Base-by-base conservation (phyloP, 2,329 filamentous ascomycete species). In the Aspergillus udagawae region DNA sequence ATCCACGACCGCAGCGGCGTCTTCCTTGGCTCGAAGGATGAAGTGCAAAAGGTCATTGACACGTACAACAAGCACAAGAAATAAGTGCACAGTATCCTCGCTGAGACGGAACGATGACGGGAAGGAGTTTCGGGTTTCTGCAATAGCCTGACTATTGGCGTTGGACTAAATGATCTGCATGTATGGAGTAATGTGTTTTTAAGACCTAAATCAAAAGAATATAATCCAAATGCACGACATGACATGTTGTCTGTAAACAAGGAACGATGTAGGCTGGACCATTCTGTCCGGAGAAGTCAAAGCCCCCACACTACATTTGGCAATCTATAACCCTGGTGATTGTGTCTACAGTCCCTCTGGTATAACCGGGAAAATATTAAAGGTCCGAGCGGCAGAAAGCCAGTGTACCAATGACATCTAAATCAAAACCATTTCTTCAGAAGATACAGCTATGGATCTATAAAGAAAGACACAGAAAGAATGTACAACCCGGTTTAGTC, bases 1-100 rank as follows among this genome's bases (percentile, higher is more conserved):
- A 99, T 99, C 70, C 94, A 99, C 76, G 94, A 99, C 79, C 86
- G 87, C 71, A 92, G 92, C 21, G 94, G 94, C 65, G 97, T 99
- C 70, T 99, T 95, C 79, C 84, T 99, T 81, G 94, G 94, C 63
- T 96, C 92, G 68, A 91, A 89, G 67, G 90, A 96, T 61, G 94
- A 99, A 80, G 84, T 99, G 51, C 91, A 97, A 80, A 97, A 96
- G 82, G 91, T 97, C 65, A 96, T 96, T 76, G 80, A 85, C 60
- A 87, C 88, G 69, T 88, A 94, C 79, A 88, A 88, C 76, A 70
- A 75, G 64, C 65, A 72, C 66, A 66, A 70, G 56, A 70, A 72
- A 68, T 70, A 61, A 65, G 56, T 53, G 45, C 48, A 49, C 45
- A 47, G 29, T 48, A 17, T 42, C 35, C 45, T 28, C 25, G 20